Evolutionary conservation across 2,329 filamentous ascomycete species (phyloP), one percentile per base, ranked within the genome.

Genomic region (Penicillium sp.): DNA sequence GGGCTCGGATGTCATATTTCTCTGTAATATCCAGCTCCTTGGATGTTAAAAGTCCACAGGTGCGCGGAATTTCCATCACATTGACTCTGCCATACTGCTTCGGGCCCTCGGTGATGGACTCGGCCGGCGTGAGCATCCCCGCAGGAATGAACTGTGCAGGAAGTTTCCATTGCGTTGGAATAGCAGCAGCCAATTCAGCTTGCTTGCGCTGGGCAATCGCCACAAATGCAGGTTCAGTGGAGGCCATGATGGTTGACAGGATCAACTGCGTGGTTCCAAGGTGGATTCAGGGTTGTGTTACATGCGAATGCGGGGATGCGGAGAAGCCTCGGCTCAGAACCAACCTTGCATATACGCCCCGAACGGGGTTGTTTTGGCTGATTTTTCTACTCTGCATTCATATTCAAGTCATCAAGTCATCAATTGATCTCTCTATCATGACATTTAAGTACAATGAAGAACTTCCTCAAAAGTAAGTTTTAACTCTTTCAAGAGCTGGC

Each of bases 11-110:
- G 67, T 84, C 79, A 59, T 80, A 81, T 0, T 76, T 65, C 60
- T 86, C 83, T 0, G 84, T 87, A 49, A 87, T 84, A 0, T 73
- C 68, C 21, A 86, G 66, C 59, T 87, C 84, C 5, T 76, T 66
- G 0, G 69, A n/a, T 1, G 68, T 79, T 24, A 87, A 71, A 6
- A 87, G 66, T 0, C 82, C 82, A 62, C 82, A 82, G 49, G 74
- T 73, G n/a, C 77, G 73, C 3, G 84, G 83, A 10, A 85, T 71
- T 27, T 79, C 71, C 51, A 82, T 74, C 22, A 83, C 75, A 51
- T 76, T 71, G 29, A 73, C 64, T 31, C 66, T 56, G 35, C 68
- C 66, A 46, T 75, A 75, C n/a, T 57, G 53, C 35, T 68, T 64
- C 11, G 64, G 59, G 0, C 68, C 63, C 16, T 73, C 67, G 39